Evolutionary conservation across 1,284 basidiomycete species (phyloP).

Genomic region (Neotropicomus parvogracilis): DNA sequence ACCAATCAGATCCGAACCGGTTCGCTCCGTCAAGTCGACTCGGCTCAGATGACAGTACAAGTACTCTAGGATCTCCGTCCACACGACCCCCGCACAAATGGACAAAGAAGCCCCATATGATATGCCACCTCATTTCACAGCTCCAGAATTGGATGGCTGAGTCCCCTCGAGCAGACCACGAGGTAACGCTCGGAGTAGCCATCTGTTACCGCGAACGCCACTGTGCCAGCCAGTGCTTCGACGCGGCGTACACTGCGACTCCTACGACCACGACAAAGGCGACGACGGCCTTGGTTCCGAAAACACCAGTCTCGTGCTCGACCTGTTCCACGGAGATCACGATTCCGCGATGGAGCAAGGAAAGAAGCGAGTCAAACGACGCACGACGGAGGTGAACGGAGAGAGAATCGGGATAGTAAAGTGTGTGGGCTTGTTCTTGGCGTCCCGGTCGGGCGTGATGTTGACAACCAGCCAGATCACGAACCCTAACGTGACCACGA

Average conservation of each 20-base stretch:
- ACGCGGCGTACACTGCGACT: slow-evolving; percentile 38
- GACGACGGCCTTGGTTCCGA: slow-evolving; percentile 44
- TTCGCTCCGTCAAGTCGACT: slow-evolving; percentile 12
- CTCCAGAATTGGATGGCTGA: slow-evolving; percentile 6
- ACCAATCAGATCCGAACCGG: slow-evolving; percentile 22
- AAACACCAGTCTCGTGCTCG: slow-evolving; percentile 57
- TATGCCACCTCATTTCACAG: slow-evolving; percentile 6
- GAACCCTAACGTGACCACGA: slow-evolving; percentile 41
- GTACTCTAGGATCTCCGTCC: slow-evolving; percentile 15
- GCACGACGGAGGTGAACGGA: slow-evolving; percentile 64
- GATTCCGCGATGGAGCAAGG: background rate
- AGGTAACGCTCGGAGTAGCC: too few relatives aligned
- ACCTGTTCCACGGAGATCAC: slow-evolving; percentile 38
- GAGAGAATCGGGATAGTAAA: slow-evolving; percentile 69
- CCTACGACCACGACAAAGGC: slow-evolving; percentile 38
- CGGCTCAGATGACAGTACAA: too few relatives aligned
- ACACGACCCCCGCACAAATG: slow-evolving; percentile 1
- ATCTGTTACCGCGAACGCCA: slow-evolving; percentile 2
- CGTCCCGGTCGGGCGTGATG: slow-evolving; percentile 22
- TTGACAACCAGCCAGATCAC: slow-evolving; percentile 42
- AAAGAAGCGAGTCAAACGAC: slow-evolving; percentile 20
- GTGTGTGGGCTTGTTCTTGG: slow-evolving; percentile 41
- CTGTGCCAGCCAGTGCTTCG: slow-evolving; percentile 22
- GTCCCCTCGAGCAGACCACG: background rate
- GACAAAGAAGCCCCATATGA: slow-evolving; percentile 4